Conservation (phyloP, 129 eudicot species). For the Ambrosia artemisiifolia region DNA sequence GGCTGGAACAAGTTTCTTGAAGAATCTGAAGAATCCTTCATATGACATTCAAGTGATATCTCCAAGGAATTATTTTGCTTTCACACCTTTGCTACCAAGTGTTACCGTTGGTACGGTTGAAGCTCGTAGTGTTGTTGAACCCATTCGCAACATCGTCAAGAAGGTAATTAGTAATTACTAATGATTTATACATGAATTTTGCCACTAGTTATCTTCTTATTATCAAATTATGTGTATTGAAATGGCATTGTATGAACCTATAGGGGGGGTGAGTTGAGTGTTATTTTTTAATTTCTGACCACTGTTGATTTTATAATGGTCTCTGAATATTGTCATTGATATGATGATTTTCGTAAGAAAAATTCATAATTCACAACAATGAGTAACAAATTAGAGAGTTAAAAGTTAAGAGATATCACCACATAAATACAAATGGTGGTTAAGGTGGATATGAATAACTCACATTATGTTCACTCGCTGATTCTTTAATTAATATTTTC, state of each 20-base stretch:
- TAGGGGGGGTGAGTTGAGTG: too few species aligned
- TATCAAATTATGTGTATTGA: not conserved
- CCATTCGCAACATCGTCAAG: constrained; percentile 76
- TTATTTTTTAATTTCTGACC: too few species aligned
- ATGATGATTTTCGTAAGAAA: too few species aligned
- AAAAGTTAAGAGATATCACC: too few species aligned
- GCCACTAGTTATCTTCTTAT: not conserved
- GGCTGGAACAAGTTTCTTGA: constrained; percentile 97
- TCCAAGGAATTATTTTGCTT: constrained; percentile 92
- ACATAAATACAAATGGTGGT: too few species aligned
- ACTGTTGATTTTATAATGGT: too few species aligned
- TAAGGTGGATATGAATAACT: too few species aligned
- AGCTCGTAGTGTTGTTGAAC: constrained; percentile 91
- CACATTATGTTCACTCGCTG: too few species aligned
- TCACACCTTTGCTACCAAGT: constrained; percentile 95
- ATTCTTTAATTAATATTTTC: too few species aligned
- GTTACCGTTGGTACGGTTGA: constrained; percentile 94
- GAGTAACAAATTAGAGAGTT: too few species aligned
- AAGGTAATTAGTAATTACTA: constrained; percentile 26
- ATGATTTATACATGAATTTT: not conserved
- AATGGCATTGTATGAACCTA: not conserved
- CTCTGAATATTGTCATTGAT: too few species aligned
- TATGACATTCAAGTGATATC: constrained; percentile 89
- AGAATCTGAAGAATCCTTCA: constrained; percentile 65
- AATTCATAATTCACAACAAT: too few species aligned